Evolutionary conservation across 768 basidiomycete species (phyloP), one percentile per base, ranked within the genome.

Genomic region (Chalciporus sphaerocephalus): DNA sequence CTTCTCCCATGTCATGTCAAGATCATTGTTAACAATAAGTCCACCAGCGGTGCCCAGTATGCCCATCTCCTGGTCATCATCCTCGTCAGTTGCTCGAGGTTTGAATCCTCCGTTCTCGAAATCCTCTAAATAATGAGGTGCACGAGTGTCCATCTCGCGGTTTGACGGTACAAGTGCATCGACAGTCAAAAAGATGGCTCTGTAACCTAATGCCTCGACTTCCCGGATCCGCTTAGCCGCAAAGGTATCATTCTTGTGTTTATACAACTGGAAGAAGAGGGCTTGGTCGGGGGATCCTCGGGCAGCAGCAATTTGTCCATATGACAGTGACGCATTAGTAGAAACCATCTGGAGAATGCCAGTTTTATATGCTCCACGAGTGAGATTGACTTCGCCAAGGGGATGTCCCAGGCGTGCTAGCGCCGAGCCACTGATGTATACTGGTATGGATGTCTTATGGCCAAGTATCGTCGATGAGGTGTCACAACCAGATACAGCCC

Each of bases 161-260:
- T 92, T 92, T 8, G 88, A 85, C 2, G 84, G 73, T 32, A 86
- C 80, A n/a, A 89, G 73, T 0, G 90, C 87, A 65, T 97, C 93
- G 2, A 95, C 92, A 2, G 93, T 96, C 44, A 97, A 72, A 62
- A 91, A 91, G 47, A 97, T 87, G 1, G 88, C 92, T 38, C 85
- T 90, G 66, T 87, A 94, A 0, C 91, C 90, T 4, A 88, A 66
- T 23, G 64, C 60, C 47, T 86, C 85, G 17, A 91, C 78, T 40
- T 87, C 81, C 37, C 75, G 73, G 13, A 96, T 75, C 22, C 88
- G 78, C 50, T 75, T 72, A 58, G 80, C 82, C 2, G 91, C 90
- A 27, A 74, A 71, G 12, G 66, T 57, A 46, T 89, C 77, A 57
- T 88, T 73, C 35, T 71, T 70, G 67, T 92, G 80, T 57, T 95